phyloP scores from a whole-genome alignment of 2,329 filamentous ascomycete genomes.

The Trichophyton verrucosum region DNA sequence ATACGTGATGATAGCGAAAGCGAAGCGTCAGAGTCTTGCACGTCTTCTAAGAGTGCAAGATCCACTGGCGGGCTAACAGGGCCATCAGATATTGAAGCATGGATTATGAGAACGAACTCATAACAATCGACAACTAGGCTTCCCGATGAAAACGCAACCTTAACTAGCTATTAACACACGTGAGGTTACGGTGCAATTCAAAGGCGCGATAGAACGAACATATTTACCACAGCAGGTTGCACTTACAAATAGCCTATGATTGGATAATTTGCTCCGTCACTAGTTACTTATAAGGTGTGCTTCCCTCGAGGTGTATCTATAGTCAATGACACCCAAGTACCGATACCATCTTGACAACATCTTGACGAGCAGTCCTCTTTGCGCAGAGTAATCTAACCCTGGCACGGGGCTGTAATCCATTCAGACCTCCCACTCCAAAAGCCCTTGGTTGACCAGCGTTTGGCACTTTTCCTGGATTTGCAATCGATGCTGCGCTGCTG shows the following conservation, averaged over 20 bases:
- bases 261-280: no score
- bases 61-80: neutral
- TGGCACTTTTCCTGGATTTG: neutral
- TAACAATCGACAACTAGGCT: constrained; percentile 2
- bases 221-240: no score
- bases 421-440: neutral
- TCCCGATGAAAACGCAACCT: no score
- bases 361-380: no score
- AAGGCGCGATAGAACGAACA: no score
- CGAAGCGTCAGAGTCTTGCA: neutral
- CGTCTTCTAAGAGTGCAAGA: neutral
- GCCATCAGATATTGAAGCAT: neutral
- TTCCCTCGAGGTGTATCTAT: no score
- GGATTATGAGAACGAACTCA: neutral
- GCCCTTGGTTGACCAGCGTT: neutral
- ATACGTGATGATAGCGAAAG: constrained; percentile 11
- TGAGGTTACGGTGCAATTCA: no score
- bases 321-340: no score
- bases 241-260: no score
- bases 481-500: neutral
- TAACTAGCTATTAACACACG: no score
- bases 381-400: neutral
- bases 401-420: neutral
- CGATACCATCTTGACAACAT: no score
- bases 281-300: no score